Evolutionary conservation across 116 monocot species (phyloP), one percentile per base, ranked within the genome.

Genomic region (Trichopus zeylanicus): DNA sequence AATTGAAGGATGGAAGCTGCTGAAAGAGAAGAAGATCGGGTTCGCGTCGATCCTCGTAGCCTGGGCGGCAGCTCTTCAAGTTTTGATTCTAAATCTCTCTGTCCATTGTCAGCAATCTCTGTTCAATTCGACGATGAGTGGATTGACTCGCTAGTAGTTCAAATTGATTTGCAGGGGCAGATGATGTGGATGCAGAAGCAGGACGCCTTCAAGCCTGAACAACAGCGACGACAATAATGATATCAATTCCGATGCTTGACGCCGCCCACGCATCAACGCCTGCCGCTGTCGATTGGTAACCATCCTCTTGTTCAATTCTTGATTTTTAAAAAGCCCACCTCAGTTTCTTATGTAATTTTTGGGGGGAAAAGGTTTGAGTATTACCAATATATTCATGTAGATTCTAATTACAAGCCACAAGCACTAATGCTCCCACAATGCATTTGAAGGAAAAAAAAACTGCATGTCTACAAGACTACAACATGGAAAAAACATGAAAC

Each of bases 161-260:
- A 2, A 49, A 23, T 34, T 48, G 29, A 0, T 31, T 2, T 73
- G 71, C 77, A 88, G 85, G 85, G 73, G 30, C 91, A 98, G 65
- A 91, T 98, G 91, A 84, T 84, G 80, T 98, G 91, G 98, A 65
- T 98, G 68, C 76, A 85, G 77, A 87, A 72, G 71, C 98, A 98
- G 59, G 98, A 88, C 25, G 60, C 88, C 0, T 98, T 98, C 80
- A 82, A 85, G 79, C 75, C 51, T 23, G 47, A 57, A 7, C 51
- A 55, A 65, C 6, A 25, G 55, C 18, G 72, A 70, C 5, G 59
- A 57, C 19, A n/a, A 42, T 16, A 4, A n/a, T 13, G 42, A 42
- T 42, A 16, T 42, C 18, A 42, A 42, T 42, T 13, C 42, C n/a
- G 42, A 42, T n/a, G 42, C 1, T 42, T 42, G 42, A 42, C 13